Base-by-base conservation (phyloP, 176 grass and related monocot species). In the Oryza nivara region DNA sequence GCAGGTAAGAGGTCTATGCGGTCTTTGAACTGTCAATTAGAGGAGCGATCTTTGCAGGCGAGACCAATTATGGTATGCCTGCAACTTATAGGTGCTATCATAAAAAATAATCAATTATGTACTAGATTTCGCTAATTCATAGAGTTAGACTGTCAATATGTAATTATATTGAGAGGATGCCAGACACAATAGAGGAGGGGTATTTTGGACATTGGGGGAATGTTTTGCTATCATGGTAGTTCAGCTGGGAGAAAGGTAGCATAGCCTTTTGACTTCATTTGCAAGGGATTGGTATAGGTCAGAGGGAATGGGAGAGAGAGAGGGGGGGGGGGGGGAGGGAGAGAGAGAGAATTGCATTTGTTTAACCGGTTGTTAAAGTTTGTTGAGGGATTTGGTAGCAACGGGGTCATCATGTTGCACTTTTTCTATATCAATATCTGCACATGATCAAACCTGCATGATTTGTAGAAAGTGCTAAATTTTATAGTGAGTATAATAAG, bases 181-280 rank as follows among this genome's bases (percentile, higher is more conserved):
- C 12, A 28, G 45, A 47, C n/a, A 3, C 23, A 54, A 28, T 8
- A 41, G 30, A 41, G 45, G 56, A 64, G 65, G 74, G 86, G 74
- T 83, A 68, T 69, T 36, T 87, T 84, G 43, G 88, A 79, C 78
- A 87, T 23, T 44, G 40, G 1, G 52, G 3, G 17, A 54, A 92
- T 16, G 80, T 75, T 61, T 92, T 72, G 84, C 74, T 72, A 80
- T 72, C 81, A 75, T 75, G 88, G 84, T 88, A 36, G 85, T 88
- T 88, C 70, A 78, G 61, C 52, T 48, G 66, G 61, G 58, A 48
- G 16, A 48, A 28, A 38, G 47, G 13, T 11, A 1, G 45, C 8
- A 67, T 72, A 51, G 26, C 30, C 76, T 17, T 74, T 92, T 87
- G 76, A 89, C 91, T 85, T 90, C 14, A 45, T 74, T 84, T 74